Base-by-base conservation (phyloP, 139 green algal genomes). In the Chlamydomonas eustigma region DNA sequence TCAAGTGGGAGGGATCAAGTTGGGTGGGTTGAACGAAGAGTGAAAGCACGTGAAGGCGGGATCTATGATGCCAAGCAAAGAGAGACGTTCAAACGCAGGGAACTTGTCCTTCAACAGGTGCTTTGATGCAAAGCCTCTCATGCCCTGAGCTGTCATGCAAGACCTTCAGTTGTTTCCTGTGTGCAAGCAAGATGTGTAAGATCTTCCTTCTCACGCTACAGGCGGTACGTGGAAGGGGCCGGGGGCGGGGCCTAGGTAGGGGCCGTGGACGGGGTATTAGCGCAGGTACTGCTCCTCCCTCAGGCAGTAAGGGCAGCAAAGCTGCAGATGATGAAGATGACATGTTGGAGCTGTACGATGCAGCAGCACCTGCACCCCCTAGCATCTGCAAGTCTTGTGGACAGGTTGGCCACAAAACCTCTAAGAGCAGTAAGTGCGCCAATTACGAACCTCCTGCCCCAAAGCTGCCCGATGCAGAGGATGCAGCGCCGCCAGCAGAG, bases 331-430 rank as follows among this genome's bases (percentile, higher is more conserved):
- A 70, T 28, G 58, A 70, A 8, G 58, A 70, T 28, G 25, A 37
- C 8, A 70, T 70, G 8, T 8, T 22, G 5, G 18, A 37, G 58
- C 6, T 37, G 58, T 24, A 35, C 25, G 58, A 34, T 24, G 58
- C 25, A 35, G 58, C 58, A 6, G 58, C 58, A 5, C 58, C 58
- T 28, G 18, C 58, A 22, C 58, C 58, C 25, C 58, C 58, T 24
- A 24, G 25, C 58, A 70, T 70, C 58, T 70, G 58, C 58, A 28
- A 37, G 8, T 70, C 58, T 6, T 70, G 58, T 28, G 58, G 58
- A 24, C 25, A 32, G 28, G 18, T 70, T 28, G 58, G 58, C 58
- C 58, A 70, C 58, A 70, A 70, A 28, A 70, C 58, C 25, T 24
- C 58, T 37, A 70, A 70, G 58, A 37, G 25, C 25, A 8, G 34